Percentiles rank a stretch among this genome's conserved stretches.
Conservation (phyloP, 495 filamentous ascomycete species). For the Sordaria brevicollis region DNA sequence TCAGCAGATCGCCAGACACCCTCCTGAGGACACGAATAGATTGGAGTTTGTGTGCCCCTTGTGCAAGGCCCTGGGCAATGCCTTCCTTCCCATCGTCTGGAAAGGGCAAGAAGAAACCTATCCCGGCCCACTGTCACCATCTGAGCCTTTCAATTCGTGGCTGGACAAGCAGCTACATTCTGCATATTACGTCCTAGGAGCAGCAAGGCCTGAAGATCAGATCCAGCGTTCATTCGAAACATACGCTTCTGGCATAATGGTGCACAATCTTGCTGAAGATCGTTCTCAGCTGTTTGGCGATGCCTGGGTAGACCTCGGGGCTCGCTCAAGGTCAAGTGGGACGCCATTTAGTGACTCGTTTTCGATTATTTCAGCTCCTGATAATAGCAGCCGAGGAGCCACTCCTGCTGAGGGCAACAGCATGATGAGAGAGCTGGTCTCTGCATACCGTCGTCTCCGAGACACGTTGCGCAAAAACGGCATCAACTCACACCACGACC, state of each 20-base stretch:
- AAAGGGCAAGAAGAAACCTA: slow-evolving; percentile 77
- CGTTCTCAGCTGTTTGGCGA: slow-evolving; percentile 23
- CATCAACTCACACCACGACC: slow-evolving; percentile 38
- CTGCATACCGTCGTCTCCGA: slow-evolving; percentile 68
- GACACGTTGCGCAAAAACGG: slow-evolving; percentile 67
- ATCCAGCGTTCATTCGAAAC: slow-evolving; percentile 51
- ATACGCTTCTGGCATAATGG: slow-evolving; percentile 56
- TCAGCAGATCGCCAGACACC: slow-evolving; percentile 85
- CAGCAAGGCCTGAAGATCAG: slow-evolving; percentile 28
- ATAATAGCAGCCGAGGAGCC: slow-evolving; percentile 6
- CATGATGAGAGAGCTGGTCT: slow-evolving; percentile 60
- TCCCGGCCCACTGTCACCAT: slow-evolving; percentile 52
- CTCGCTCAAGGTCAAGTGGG: slow-evolving; percentile 15
- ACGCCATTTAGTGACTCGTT: slow-evolving; percentile 23
- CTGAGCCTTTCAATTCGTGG: slow-evolving; percentile 55
- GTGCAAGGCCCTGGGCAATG: slow-evolving; percentile 93
- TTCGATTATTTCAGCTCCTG: slow-evolving; percentile 14
- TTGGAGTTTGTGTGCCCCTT: slow-evolving; percentile 97
- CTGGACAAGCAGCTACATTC: slow-evolving; percentile 34
- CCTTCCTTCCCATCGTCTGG: slow-evolving; percentile 94
- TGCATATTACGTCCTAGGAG: slow-evolving; percentile 25
- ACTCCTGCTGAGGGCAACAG: slow-evolving; percentile 23
- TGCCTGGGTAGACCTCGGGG: slow-evolving; percentile 22
- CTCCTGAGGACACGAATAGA: slow-evolving; percentile 64
- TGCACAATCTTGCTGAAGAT: slow-evolving; percentile 41